phyloP scores from a whole-genome alignment of 257 asterid genomes.

The Forsythia viridissima region DNA sequence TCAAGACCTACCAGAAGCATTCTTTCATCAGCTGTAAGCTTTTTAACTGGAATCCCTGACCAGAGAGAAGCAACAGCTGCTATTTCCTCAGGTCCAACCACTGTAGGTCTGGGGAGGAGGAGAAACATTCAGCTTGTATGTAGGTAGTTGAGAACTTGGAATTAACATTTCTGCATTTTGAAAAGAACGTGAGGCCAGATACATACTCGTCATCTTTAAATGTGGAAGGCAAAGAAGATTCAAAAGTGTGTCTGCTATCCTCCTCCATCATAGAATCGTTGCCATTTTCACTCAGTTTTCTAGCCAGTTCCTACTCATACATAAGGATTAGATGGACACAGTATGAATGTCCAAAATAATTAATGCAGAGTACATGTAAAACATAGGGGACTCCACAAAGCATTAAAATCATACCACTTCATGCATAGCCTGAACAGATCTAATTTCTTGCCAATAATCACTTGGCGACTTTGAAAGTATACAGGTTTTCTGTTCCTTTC shows the following conservation, averaged over 20 bases:
- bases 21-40: conserved; percentile 85
- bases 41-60: conserved; percentile 89
- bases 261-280: conserved; percentile 38
- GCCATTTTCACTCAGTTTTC: conserved; percentile 43
- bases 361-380: not conserved
- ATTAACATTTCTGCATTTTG: not conserved
- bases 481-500: conserved; percentile 65
- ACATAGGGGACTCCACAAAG: conserved; percentile 10
- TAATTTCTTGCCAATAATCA: conserved; percentile 92
- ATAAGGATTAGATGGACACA: conserved; percentile 22
- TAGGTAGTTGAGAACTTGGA: not conserved
- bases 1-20: conserved; percentile 73
- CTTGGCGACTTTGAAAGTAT: conserved; percentile 69
- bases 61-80: conserved; percentile 93
- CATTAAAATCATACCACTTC: conserved; percentile 49
- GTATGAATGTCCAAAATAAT: conserved; percentile 19
- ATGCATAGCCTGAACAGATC: conserved; percentile 76
- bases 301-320: conserved; percentile 50
- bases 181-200: conserved; percentile 20
- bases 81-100: conserved; percentile 88
- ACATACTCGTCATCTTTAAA: conserved; percentile 70
- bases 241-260: conserved; percentile 32
- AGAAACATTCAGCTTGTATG: conserved; percentile 22
- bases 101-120: conserved; percentile 44
- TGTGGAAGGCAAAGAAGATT: conserved; percentile 33